Percentiles rank a stretch among this genome's conserved stretches.
These are phyloP conservation scores for Penicillium decumbens DNA, from an alignment of 2,329 filamentous ascomycete species.

Conservation along the genomic window DNA sequence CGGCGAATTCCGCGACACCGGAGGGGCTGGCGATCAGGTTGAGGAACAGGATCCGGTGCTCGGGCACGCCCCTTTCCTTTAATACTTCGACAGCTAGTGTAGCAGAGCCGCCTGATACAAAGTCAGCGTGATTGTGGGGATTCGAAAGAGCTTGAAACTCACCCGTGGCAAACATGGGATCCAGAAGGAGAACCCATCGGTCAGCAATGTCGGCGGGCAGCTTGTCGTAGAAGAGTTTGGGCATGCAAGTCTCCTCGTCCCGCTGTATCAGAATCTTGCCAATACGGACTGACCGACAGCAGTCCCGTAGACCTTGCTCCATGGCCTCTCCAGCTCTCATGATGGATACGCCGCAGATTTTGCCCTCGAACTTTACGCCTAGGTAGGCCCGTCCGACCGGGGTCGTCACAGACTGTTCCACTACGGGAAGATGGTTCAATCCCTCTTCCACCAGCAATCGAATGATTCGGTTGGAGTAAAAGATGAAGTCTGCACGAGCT, in stretches of 20 bases:
- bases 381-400: constrained; percentile 84
- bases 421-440: constrained; percentile 88
- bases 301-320: constrained; percentile 94
- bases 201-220: constrained; percentile 88
- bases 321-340: constrained; percentile 98
- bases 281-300: constrained; percentile 94
- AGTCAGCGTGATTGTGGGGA: constrained; percentile 8
- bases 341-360: constrained; percentile 97
- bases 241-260: constrained; percentile 88
- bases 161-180: constrained; percentile 99
- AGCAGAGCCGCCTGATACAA: constrained; percentile 73
- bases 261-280: constrained; percentile 98
- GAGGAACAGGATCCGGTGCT: constrained; percentile 91
- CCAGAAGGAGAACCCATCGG: constrained; percentile 86
- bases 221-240: constrained; percentile 96
- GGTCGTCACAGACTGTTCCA: constrained; percentile 83
- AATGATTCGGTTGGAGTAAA: constrained; percentile 98
- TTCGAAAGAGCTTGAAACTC: constrained; percentile 15
- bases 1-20: constrained; percentile 81
- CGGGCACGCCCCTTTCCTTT: constrained; percentile 82
- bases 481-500: constrained; percentile 92
- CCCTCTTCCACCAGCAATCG: constrained; percentile 94
- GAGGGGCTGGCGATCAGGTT: constrained; percentile 97
- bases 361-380: constrained; percentile 91
- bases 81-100: constrained; percentile 96